phyloP scores from a whole-genome alignment of 257 asterid species.

The Solanum piurae region DNA sequence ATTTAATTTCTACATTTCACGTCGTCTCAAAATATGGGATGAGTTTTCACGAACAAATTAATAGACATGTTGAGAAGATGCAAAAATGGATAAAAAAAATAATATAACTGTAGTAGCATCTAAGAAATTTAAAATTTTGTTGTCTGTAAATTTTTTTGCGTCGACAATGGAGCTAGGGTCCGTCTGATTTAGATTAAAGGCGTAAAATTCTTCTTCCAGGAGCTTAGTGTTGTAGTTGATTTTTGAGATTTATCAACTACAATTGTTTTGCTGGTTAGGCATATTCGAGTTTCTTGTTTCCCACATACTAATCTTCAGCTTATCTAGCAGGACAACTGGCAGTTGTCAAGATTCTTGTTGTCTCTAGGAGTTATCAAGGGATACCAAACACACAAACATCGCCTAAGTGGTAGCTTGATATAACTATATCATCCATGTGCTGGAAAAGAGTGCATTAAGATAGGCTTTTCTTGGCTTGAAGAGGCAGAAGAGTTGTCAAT shows the following conservation, averaged over 20 bases:
- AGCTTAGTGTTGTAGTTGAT: not conserved
- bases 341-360: not conserved
- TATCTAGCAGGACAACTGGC: not conserved
- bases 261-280: not conserved
- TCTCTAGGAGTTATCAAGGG: not conserved
- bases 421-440: not conserved
- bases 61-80: not conserved
- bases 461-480: not conserved
- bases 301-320: not conserved
- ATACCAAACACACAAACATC: not conserved
- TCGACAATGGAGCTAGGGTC: not conserved
- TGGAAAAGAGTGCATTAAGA: not conserved
- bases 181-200: not conserved
- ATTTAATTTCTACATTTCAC: not conserved
- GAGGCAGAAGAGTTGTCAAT: not conserved
- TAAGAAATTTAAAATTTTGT: not conserved
- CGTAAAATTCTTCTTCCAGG: not conserved
- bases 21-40: not conserved
- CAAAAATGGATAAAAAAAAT: not conserved
- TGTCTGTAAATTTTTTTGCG: not conserved
- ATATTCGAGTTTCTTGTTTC: not conserved
- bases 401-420: not conserved
- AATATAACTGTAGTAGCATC: not conserved
- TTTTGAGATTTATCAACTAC: not conserved
- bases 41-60: not conserved